Base-by-base conservation (phyloP, 352 stramenopile species). In the Globisporangium camurandrum region DNA sequence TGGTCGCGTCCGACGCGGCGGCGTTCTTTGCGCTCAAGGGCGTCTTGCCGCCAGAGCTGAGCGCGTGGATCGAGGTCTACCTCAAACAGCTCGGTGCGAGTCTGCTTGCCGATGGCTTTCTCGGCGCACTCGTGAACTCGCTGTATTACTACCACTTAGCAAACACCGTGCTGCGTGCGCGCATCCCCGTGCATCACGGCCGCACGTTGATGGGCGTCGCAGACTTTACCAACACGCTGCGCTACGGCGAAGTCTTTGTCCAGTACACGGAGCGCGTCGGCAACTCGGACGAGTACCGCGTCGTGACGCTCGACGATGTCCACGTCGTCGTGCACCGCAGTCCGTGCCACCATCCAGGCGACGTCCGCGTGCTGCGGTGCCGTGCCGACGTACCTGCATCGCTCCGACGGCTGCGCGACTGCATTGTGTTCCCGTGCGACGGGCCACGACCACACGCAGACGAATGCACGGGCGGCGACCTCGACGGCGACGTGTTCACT, bases 401-500 rank as follows among this genome's bases (percentile, higher is more conserved):
- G 43, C 49, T 93, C 14, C 54, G 52, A 17, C 54, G 58, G 8
- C 57, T 93, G 2, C 71, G 67, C 14, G 75, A 91, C 45, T 86
- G 75, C 37, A 67, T 93, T 27, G 83, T 90, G 16, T 93, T 93
- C 53, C 82, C 83, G 11, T 82, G 55, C n/a, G 46, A 69, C 39
- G 83, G 83, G 10, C 62, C 59, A 19, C 73, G 80, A 23, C 80
- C 83, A 6, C 78, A 91, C 54, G 73, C 83, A 31, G 75, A 90
- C 39, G 82, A 88, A 57, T 90, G 79, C 55, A 86, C 80, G 9
- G 80, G 83, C 12, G 80, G 83, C 10, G 83, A 93, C 52, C 67
- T 93, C 27, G 80, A 93, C 30, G 83, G 83, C 6, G 83, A 93
- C 20, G 62, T 85, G 24, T 93, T 87, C 52, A 74, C 81, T 5